Evolutionary conservation across 495 filamentous ascomycete species (phyloP).

Genomic region (Tuber magnatum): DNA sequence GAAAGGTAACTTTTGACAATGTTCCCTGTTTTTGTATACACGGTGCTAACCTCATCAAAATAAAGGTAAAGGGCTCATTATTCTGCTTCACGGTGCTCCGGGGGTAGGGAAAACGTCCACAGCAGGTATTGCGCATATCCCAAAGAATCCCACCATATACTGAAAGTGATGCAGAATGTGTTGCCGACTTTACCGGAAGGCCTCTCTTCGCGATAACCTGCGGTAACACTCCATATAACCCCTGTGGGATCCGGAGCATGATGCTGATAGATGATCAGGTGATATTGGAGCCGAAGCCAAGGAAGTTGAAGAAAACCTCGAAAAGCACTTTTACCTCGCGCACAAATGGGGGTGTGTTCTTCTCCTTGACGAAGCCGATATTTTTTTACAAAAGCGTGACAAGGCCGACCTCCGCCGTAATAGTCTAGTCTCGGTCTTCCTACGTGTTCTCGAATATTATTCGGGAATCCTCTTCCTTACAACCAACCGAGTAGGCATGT

Average conservation of each 20-base stretch:
- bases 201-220: constrained; percentile 24
- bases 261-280: constrained; percentile 5
- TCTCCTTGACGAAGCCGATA: constrained; percentile 54
- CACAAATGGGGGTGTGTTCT: constrained; percentile 49
- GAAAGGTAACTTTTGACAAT: background rate
- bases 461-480: constrained; percentile 54
- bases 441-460: constrained; percentile 56
- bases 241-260: background rate
- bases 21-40: background rate
- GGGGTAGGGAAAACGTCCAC: constrained; percentile 22
- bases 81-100: constrained; percentile 20
- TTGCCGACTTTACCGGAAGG: constrained; percentile 11
- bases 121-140: constrained; percentile 10
- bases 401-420: constrained; percentile 47
- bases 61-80: constrained; percentile 9
- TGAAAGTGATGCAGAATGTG: constrained; percentile 14
- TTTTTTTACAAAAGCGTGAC: constrained; percentile 50
- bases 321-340: constrained; percentile 44
- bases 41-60: background rate
- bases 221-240: background rate
- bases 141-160: no score
- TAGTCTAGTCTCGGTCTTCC: constrained; percentile 50
- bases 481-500: constrained; percentile 51
- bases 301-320: constrained; percentile 45
- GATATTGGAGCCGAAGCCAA: constrained; percentile 43